Evolutionary conservation across 352 stramenopile genomes (phyloP).

Genomic region (Pythium catenulatum): DNA sequence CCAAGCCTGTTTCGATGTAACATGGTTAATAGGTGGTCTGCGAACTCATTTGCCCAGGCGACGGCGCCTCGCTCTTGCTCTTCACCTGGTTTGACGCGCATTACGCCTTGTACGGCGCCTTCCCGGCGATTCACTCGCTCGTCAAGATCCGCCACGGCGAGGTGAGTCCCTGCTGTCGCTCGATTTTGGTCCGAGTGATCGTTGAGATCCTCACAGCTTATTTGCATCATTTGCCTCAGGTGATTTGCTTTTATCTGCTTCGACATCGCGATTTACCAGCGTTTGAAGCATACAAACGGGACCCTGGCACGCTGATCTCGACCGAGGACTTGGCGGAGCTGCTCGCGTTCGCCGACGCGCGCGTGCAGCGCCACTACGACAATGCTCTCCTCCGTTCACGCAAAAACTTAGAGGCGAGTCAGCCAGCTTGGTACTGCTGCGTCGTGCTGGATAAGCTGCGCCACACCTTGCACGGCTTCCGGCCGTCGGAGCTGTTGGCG

Average conservation of each 20-base stretch:
- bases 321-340: slow-evolving; percentile 47
- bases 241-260: slow-evolving; percentile 69
- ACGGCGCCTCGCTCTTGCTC: not conserved
- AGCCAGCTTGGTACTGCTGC: slow-evolving; percentile 54
- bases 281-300: not conserved
- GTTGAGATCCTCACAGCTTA: too few relatives aligned
- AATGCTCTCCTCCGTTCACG: not conserved
- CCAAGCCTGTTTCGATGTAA: too few relatives aligned
- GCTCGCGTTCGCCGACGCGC: slow-evolving; percentile 23
- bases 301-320: slow-evolving; percentile 24
- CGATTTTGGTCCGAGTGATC: too few relatives aligned
- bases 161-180: too few relatives aligned
- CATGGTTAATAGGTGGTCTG: too few relatives aligned
- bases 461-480: slow-evolving; percentile 12
- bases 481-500: slow-evolving; percentile 19
- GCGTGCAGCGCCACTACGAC: slow-evolving; percentile 22
- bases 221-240: too few relatives aligned
- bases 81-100: slow-evolving; percentile 40
- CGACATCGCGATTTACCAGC: not conserved
- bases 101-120: slow-evolving; percentile 32
- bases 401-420: not conserved
- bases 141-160: slow-evolving; percentile 54
- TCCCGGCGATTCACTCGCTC: slow-evolving; percentile 37
- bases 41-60: too few relatives aligned
- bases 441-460: slow-evolving; percentile 71